Base-by-base conservation (phyloP, 768 basidiomycete species). In the Xerocomellus dryophilus region DNA sequence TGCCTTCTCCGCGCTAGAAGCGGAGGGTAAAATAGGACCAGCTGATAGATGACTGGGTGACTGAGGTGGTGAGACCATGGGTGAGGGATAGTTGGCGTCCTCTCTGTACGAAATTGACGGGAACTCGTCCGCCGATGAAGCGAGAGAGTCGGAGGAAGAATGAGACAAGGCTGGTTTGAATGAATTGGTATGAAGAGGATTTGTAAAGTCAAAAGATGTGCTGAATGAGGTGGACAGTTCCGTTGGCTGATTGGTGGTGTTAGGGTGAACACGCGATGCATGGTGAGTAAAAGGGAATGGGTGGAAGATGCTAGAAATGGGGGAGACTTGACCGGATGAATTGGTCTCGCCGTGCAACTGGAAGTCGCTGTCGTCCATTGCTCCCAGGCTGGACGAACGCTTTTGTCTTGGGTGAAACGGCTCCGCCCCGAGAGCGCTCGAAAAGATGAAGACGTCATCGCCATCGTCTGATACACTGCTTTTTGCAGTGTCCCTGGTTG, bases 391-490 rank as follows among this genome's bases (percentile, higher is more conserved):
- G 20, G 72, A 68, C 12, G 78, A 73, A 48, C 79, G 73, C 61
- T 76, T 77, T 63, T 71, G 74, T 45, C 63, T 65, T 39, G 66
- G 31, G 17, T 66, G 49, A 34, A 51, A 29, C 2, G 58, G 43
- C 38, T 68, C 63, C 20, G 50, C 42, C 17, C 49, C 51, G 34
- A 66, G 52, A 20, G 75, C 70, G 52, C 46, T 51, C 3, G 68
- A 66, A 42, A 81, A 75, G 56, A 88, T 84, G 58, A 82, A 74
- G 52, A 88, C 68, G 50, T 84, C 84, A 21, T 82, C 81, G 23
- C 81, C 79, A 35, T 71, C 71, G 35, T 76, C 75, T 54, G 58
- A 64, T 56, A 47, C 46, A 54, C 43, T 61, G 54, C 47, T 62
- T 53, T 63, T 70, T 49, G 51, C 47, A 3, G 56, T 40, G 17